Conservation (phyloP, 441 rosid genomes). For the Jatropha multifida region DNA sequence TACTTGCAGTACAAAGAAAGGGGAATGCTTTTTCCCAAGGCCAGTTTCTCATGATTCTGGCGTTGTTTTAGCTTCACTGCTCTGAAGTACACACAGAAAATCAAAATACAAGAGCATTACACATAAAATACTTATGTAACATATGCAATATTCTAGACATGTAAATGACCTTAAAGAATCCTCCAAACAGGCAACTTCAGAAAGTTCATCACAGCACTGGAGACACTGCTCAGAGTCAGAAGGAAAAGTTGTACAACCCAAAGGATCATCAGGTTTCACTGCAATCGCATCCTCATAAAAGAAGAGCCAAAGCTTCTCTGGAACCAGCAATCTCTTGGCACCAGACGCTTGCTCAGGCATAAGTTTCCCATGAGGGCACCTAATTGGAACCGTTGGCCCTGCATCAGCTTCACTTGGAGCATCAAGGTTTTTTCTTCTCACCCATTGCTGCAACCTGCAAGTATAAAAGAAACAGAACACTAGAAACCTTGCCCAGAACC, state of each 20-base stretch:
- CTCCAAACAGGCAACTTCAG: slow-evolving; percentile 91
- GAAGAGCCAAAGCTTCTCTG: slow-evolving; percentile 88
- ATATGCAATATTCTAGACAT: neutral
- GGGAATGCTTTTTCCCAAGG: slow-evolving; percentile 60
- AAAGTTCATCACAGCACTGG: slow-evolving; percentile 73
- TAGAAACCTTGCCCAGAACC: neutral
- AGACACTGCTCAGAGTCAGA: slow-evolving; percentile 63
- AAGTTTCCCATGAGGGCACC: slow-evolving; percentile 79
- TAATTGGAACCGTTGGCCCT: slow-evolving; percentile 79
- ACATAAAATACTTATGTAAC: too few species aligned
- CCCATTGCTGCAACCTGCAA: slow-evolving; percentile 96
- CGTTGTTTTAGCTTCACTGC: slow-evolving; percentile 79
- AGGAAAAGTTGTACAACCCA: slow-evolving; percentile 58
- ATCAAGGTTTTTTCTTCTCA: slow-evolving; percentile 86
- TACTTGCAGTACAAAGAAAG: slow-evolving; percentile 57
- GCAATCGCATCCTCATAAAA: slow-evolving; percentile 72
- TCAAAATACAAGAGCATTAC: slow-evolving; percentile 5
- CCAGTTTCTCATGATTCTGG: slow-evolving; percentile 87
- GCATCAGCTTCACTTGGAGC: slow-evolving; percentile 95
- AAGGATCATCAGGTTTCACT: slow-evolving; percentile 64
- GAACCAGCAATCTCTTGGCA: slow-evolving; percentile 84
- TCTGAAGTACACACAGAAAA: slow-evolving; percentile 50
- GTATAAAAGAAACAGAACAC: slow-evolving; percentile 12
- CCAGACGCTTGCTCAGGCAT: slow-evolving; percentile 92
- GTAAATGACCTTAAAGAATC: slow-evolving; percentile 73